Conservation (phyloP, 345 rosid genomes). For the Rubroshorea leprosula region DNA sequence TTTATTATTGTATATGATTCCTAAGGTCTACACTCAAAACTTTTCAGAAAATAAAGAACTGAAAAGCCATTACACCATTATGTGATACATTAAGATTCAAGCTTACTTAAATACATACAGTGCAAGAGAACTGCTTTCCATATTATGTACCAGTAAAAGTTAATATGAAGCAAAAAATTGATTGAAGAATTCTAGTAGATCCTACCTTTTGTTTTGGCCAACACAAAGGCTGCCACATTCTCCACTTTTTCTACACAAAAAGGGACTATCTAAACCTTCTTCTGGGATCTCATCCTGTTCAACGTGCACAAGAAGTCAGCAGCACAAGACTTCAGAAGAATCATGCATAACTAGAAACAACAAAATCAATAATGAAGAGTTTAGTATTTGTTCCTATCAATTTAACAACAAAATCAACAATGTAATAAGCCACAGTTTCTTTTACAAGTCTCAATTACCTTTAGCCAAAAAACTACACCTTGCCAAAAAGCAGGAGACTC, state of each 20-base stretch:
- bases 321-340: constrained; percentile 8
- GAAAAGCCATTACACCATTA: too few species aligned
- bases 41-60: neutral
- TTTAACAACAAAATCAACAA: too few species aligned
- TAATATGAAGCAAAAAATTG: too few species aligned
- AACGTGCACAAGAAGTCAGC: too few species aligned
- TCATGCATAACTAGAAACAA: constrained; percentile 7
- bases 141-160: too few species aligned
- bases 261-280: constrained; percentile 69
- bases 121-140: too few species aligned
- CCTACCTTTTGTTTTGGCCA: too few species aligned
- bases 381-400: too few species aligned
- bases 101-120: too few species aligned
- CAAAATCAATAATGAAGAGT: constrained; percentile 4
- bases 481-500: constrained; percentile 84
- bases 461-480: too few species aligned
- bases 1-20: too few species aligned
- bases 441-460: constrained; percentile 49
- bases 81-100: too few species aligned
- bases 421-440: neutral
- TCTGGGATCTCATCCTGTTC: constrained; percentile 89
- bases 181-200: constrained; percentile 2
- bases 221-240: constrained; percentile 71
- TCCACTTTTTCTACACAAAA: constrained; percentile 85
- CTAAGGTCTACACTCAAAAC: neutral